Base-by-base conservation (phyloP, 768 basidiomycete genomes). In the Gloeopeniophorella convolvens region DNA sequence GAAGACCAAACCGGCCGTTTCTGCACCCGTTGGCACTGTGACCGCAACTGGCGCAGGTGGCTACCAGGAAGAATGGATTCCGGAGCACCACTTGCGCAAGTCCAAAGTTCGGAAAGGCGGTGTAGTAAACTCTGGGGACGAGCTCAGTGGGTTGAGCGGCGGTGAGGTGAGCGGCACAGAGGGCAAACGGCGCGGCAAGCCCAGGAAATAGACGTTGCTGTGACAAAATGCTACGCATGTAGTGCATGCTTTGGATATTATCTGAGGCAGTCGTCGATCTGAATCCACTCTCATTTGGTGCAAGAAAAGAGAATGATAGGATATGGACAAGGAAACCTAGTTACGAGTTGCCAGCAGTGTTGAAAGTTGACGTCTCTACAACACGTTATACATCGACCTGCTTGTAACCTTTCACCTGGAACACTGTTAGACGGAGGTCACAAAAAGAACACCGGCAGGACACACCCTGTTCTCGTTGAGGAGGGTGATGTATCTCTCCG, bases 61-160 rank as follows among this genome's bases (percentile, higher is more conserved):
- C 36, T 90, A 91, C 58, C 80, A 87, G 60, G 86, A 91, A 62
- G 89, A 92, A 61, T 92, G 89, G 89, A 92, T 92, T 58, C 89
- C 89, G n/a, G 85, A 85, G 57, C 86, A 89, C 61, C 89, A 91
- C 60, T 70, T 89, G 54, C 85, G 78, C 71, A 85, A 86, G 65
- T 50, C 68, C 27, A 87, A 79, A 64, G 63, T 66, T 15, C 73
- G 75, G 55, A 73, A 74, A 62, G 67, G 66, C 32, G 74, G 70
- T 23, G 69, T 64, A 33, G 52, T 71, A 18, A 77, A 70, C 56
- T 81, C 80, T 50, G 86, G 78, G 18, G 85, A 83, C 39, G 85
- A 85, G 48, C 40, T 26, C 16, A 58, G 52, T 21, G 52, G 42
- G 11, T 59, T 77, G 26, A 87, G 85, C 50, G 80, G 76, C 16